These are phyloP conservation scores for Albugo candida DNA, from an alignment of 352 stramenopile species.

Conservation along the genomic window DNA sequence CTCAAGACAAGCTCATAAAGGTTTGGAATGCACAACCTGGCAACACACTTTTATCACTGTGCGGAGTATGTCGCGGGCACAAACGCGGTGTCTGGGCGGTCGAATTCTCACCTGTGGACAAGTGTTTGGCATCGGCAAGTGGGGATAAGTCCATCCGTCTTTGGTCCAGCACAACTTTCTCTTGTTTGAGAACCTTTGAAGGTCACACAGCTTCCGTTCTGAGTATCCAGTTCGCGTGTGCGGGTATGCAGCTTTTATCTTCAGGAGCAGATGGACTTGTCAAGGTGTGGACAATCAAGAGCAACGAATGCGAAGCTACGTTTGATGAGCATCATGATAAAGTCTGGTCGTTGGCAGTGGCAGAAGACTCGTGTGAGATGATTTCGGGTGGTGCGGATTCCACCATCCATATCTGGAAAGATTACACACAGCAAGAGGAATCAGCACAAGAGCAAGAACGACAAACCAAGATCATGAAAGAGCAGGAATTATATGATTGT, in stretches of 20 bases:
- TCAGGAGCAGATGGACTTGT: slow-evolving; percentile 91
- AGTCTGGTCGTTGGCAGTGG: slow-evolving; percentile 90
- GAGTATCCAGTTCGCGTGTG: slow-evolving; percentile 75
- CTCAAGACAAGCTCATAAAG: slow-evolving; percentile 96
- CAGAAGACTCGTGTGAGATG: slow-evolving; percentile 76
- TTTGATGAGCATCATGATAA: slow-evolving; percentile 95
- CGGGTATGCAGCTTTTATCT: slow-evolving; percentile 88
- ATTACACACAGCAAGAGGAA: slow-evolving; percentile 87
- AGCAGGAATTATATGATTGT: slow-evolving; percentile 91
- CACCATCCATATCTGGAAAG: slow-evolving; percentile 86
- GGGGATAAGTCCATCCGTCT: slow-evolving; percentile 94
- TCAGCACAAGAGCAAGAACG: slow-evolving; percentile 50
- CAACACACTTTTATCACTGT: slow-evolving; percentile 63
- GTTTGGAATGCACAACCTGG: slow-evolving; percentile 79
- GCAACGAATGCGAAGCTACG: slow-evolving; percentile 93
- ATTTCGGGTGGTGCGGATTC: slow-evolving; percentile 90
- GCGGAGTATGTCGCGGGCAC: slow-evolving; percentile 90
- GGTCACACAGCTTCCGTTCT: slow-evolving; percentile 81
- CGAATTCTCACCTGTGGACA: slow-evolving; percentile 92
- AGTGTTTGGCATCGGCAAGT: slow-evolving; percentile 88
- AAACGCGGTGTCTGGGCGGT: slow-evolving; percentile 95
- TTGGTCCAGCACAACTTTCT: slow-evolving; percentile 91
- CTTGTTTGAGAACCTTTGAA: slow-evolving; percentile 94
- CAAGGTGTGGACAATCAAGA: slow-evolving; percentile 97
- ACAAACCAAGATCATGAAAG: slow-evolving; percentile 85